Evolutionary conservation across 768 basidiomycete genomes (phyloP).

Genomic region (Serendipita vermifera): DNA sequence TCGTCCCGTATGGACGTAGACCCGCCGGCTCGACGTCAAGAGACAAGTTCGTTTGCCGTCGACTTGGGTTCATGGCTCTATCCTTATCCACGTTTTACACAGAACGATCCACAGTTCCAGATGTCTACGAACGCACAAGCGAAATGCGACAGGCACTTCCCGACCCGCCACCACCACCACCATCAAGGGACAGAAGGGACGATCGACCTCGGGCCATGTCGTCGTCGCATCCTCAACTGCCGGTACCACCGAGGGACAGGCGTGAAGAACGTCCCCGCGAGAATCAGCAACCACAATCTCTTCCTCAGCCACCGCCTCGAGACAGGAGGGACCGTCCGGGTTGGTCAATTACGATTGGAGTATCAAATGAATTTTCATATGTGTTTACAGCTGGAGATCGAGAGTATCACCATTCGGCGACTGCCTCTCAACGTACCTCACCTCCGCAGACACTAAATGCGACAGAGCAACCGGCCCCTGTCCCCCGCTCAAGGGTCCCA

Average conservation of each 20-base stretch:
- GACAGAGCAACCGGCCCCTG: neutral
- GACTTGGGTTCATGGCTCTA: neutral
- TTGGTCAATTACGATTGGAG: neutral
- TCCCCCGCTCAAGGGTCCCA: neutral
- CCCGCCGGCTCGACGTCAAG: neutral
- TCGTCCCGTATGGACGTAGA: neutral
- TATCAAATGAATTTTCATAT: neutral
- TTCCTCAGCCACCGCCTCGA: neutral
- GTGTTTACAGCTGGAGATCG: neutral
- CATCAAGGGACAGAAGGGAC: too few species aligned
- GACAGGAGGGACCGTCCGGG: neutral
- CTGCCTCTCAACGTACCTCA: neutral
- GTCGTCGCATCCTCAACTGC: too few species aligned
- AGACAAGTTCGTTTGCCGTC: neutral
- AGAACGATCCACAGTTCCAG: neutral
- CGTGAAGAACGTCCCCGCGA: neutral
- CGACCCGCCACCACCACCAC: too few species aligned
- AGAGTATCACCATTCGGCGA: neutral
- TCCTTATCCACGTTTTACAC: neutral
- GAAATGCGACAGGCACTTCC: too few species aligned
- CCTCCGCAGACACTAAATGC: neutral
- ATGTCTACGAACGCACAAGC: too few species aligned
- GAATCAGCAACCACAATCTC: neutral
- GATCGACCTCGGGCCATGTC: too few species aligned
- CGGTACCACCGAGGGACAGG: neutral